These are phyloP conservation scores for Candida berthetii DNA, from an alignment of 805 yeast species.

Conservation along the genomic window DNA sequence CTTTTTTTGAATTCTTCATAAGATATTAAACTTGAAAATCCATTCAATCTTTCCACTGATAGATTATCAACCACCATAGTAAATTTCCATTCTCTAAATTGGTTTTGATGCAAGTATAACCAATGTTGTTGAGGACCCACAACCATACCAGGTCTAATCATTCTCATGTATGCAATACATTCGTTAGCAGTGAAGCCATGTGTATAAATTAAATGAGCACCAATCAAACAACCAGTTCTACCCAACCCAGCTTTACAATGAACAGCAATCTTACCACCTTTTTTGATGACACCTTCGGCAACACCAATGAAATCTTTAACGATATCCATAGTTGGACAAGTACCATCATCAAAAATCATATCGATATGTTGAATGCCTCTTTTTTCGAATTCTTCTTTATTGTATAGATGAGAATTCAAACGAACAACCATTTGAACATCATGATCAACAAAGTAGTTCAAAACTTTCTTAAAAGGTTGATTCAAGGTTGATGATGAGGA, in stretches of 20 bases:
- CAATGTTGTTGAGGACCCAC: constrained; percentile 99
- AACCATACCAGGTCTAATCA: constrained; percentile 99
- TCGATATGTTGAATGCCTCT: constrained; percentile 86
- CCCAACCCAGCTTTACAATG: constrained; percentile 99
- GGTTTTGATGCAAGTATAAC: constrained; percentile 93
- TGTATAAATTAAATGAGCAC: constrained; percentile 93
- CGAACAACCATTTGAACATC: constrained; percentile 88
- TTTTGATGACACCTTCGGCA: constrained; percentile 78
- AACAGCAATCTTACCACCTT: constrained; percentile 95
- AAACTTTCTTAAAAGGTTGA: constrained; percentile 76
- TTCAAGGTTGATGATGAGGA: constrained; percentile 32
- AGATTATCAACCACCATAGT: constrained; percentile 75
- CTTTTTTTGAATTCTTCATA: constrained; percentile 54
- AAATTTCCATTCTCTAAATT: constrained; percentile 92
- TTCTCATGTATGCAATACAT: constrained; percentile 94
- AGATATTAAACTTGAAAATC: constrained; percentile 53
- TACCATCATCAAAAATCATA: constrained; percentile 96
- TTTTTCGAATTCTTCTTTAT: constrained; percentile 74
- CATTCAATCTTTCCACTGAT: constrained; percentile 64
- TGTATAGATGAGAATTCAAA: constrained; percentile 87
- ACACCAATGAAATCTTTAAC: constrained; percentile 94
- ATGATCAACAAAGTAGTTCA: constrained; percentile 65
- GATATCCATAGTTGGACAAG: constrained; percentile 92
- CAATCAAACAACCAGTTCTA: constrained; percentile 95
- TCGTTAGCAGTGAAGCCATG: constrained; percentile 97